These are phyloP conservation scores for Pichia terricola DNA, from an alignment of 1,139 yeast genomes.

Conservation along the genomic window DNA sequence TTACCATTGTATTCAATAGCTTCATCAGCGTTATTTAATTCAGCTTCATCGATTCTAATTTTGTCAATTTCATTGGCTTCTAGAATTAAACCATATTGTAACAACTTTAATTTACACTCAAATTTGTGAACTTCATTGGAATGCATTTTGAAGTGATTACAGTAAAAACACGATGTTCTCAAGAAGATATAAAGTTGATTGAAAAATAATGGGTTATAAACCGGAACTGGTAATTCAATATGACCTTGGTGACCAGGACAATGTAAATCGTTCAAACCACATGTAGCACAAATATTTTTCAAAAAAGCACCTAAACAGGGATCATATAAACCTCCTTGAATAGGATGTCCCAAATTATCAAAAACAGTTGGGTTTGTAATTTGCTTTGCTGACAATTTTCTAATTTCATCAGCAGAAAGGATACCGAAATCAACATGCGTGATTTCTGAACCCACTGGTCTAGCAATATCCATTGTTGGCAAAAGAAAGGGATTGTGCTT, in stretches of 20 bases:
- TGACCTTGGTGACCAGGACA: conserved; percentile 99
- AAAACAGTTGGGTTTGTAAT: conserved; percentile 90
- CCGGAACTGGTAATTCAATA: conserved; percentile 91
- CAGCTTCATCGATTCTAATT: conserved; percentile 35
- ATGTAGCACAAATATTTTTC: conserved; percentile 82
- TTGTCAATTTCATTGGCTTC: conserved; percentile 70
- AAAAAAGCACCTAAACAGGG: conserved; percentile 89
- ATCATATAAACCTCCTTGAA: conserved; percentile 89
- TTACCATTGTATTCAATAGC: conserved; percentile 1
- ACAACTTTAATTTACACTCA: conserved; percentile 67
- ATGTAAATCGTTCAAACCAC: conserved; percentile 88
- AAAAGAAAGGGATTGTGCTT: neutral
- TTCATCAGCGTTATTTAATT: conserved; percentile 24
- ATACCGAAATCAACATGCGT: conserved; percentile 88
- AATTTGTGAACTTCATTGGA: conserved; percentile 62
- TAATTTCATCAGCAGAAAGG: conserved; percentile 71
- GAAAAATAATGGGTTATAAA: conserved; percentile 90
- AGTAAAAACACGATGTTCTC: conserved; percentile 80
- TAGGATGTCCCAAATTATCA: conserved; percentile 94
- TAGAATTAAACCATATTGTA: conserved; percentile 81
- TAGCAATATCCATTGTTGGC: conserved; percentile 73
- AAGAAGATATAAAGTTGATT: conserved; percentile 78
- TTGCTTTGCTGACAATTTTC: conserved; percentile 85
- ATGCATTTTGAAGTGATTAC: conserved; percentile 74
- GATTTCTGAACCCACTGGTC: conserved; percentile 93